These are phyloP conservation scores for Hemileccinum rubropunctum DNA, from an alignment of 768 basidiomycete genomes.

Conservation along the genomic window DNA sequence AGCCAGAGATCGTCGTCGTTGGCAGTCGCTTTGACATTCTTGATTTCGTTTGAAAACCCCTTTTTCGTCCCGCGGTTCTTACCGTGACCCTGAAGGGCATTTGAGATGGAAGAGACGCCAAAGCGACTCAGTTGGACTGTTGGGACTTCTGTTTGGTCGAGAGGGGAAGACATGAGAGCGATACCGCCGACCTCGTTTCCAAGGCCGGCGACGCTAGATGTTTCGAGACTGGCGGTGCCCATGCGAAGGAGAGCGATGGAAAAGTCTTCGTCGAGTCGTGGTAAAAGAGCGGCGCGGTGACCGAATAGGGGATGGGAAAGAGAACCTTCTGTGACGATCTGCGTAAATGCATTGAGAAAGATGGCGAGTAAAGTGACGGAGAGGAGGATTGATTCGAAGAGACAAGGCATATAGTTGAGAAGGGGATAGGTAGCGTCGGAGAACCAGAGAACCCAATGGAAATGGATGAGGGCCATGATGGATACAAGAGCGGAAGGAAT, in stretches of 20 bases:
- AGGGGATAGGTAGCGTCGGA: slow-evolving; percentile 56
- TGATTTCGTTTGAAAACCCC: slow-evolving; percentile 54
- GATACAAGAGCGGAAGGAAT: slow-evolving; percentile 65
- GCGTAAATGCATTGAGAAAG: slow-evolving; percentile 59
- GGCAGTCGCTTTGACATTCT: slow-evolving; percentile 35
- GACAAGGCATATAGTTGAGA: slow-evolving; percentile 70
- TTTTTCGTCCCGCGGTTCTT: slow-evolving; percentile 23
- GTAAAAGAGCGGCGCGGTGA: slow-evolving; percentile 37
- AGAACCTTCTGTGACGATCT: slow-evolving; percentile 59
- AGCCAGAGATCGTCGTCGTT: slow-evolving; percentile 38
- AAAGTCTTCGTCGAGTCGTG: slow-evolving; percentile 71
- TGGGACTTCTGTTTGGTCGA: slow-evolving; percentile 25
- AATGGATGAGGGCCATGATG: slow-evolving; percentile 59
- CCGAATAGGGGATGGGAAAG: slow-evolving; percentile 62
- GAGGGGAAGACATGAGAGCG: slow-evolving; percentile 16
- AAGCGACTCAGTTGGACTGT: slow-evolving; percentile 39
- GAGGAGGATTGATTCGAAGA: slow-evolving; percentile 66
- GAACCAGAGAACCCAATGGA: slow-evolving; percentile 58
- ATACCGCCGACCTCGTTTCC: slow-evolving; percentile 71
- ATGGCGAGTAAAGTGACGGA: slow-evolving; percentile 56
- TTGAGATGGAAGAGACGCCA: slow-evolving; percentile 41
- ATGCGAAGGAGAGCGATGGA: slow-evolving; percentile 66
- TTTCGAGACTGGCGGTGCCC: slow-evolving; percentile 73
- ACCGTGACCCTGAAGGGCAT: slow-evolving; percentile 25
- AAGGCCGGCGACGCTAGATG: slow-evolving; percentile 66